Base-by-base conservation (phyloP, 2,329 filamentous ascomycete species). In the Pseudocercospora eumusae region DNA sequence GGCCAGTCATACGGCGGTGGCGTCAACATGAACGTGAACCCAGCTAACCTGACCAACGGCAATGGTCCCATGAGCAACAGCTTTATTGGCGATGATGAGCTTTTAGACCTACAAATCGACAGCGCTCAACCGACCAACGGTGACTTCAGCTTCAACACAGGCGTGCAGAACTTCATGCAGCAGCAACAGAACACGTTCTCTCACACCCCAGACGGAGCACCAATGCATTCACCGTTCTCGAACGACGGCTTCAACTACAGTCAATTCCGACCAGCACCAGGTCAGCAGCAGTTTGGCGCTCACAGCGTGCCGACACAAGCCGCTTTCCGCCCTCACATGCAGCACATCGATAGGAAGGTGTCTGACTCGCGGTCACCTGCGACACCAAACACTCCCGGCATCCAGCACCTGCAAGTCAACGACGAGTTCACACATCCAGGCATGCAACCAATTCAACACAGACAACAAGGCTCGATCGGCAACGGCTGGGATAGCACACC, bases 401-500 rank as follows among this genome's bases (percentile, higher is more conserved):
- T 95, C 73, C 86, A 86, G 56, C 86, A 84, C 54, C 82, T 96
- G 67, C 86, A 90, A 61, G 86, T 96, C 61, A 84, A 84, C 60
- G 86, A 86, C 52, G 90, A 74, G 44, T 73, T 69, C 59, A 59
- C 65, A 13, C 70, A 71, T 45, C 66, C 71, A 27, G 72, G 69
- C 56, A 74, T 75, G 72, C 69, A 70, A 56, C 71, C 73, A 42
- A 95, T 68, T 52, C 68, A 65, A 45, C 70, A 73, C 87, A 86
- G 67, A 88, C 72, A 75, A 50, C 72, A 74, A 57, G 64, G 61
- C 47, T 75, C 73, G 13, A 68, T 76, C n/a, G 69, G 92, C n/a
- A 89, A 87, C 62, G 91, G 95, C 73, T 97, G 92, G 91, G 90
- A 96, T 69, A 89, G 91, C 67, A 96, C 91, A 0, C 90, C 92